Base-by-base conservation (phyloP, 2,329 filamentous ascomycete genomes). In the Colletotrichum costaricense region DNA sequence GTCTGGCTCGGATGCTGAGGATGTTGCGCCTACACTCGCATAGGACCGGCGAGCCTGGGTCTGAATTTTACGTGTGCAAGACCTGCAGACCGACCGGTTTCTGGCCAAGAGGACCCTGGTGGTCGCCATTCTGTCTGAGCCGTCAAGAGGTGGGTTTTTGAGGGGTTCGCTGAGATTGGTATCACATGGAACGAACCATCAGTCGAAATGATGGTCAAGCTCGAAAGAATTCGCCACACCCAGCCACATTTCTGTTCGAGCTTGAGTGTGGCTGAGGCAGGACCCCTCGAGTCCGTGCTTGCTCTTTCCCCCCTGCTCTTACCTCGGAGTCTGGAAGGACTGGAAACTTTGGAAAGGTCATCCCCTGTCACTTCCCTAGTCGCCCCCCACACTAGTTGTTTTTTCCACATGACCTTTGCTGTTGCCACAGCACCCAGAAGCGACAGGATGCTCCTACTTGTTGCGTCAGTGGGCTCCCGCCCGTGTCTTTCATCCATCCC, bases 1-100 rank as follows among this genome's bases (percentile, higher is more conserved):
- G 76, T 97, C 94, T 12, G 52, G 82, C 76, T 72, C 86, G 80
- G 72, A 49, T 9, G 60, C 56, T 16, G 71, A 62, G 16, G 71
- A 73, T 38, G 60, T n/a, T 62, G 66, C 22, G 64, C 56, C 66
- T 66, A 66, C 33, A 19, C 56, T 76, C 35, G 74, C 73, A 33
- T 55, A 76, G 7, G 67, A 63, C n/a, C 69, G 64, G n/a, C 80
- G 81, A 30, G 79, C 74, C 72, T 83, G 83, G 52, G 76, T 78
- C 66, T 79, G 80, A n/a, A 81, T 72, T 72, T 80, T 81, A 33
- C 80, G 84, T 63, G 82, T 83, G 76, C 88, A 90, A 78, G 83
- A 85, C 63, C 80, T 82, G 78, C 88, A 90, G 67, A 89, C 78
- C 67, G 84, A 85, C 9, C 80, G 79, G 30, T 82, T 74, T 62